These are phyloP conservation scores for Carex arenaria DNA, from an alignment of 202 grass and related monocot genomes.

Conservation along the genomic window DNA sequence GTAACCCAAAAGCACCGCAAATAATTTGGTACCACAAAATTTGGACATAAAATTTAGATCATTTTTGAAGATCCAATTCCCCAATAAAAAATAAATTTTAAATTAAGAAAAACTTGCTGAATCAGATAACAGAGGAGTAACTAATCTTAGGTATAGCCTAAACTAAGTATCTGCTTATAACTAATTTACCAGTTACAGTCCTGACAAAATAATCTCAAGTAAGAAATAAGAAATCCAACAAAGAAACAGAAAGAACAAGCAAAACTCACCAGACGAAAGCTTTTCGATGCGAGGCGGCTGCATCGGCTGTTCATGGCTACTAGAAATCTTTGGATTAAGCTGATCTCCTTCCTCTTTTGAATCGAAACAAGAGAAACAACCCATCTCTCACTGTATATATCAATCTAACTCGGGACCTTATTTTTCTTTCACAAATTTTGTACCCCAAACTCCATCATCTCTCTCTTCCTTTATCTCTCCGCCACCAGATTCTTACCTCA, in stretches of 20 bases:
- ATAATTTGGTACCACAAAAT: not conserved
- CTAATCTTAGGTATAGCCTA: not conserved
- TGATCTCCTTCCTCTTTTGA: slow-evolving; percentile 42
- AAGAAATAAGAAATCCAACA: not conserved
- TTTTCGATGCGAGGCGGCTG: slow-evolving; percentile 52
- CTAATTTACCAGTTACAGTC: not conserved
- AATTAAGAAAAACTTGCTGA: not conserved
- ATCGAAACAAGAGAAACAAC: slow-evolving; percentile 90
- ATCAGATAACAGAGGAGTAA: not conserved
- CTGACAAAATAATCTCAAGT: not conserved
- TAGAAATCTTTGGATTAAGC: slow-evolving; percentile 46
- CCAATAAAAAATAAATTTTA: not conserved
- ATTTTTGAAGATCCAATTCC: not conserved
- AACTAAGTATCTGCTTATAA: not conserved
- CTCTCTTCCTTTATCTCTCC: not conserved
- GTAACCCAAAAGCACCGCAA: not conserved
- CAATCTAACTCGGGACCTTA: not conserved
- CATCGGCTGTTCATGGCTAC: slow-evolving; percentile 60
- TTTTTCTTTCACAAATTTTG: not conserved
- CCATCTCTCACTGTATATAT: slow-evolving; percentile 32
- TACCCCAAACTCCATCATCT: not conserved
- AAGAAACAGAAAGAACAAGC: not conserved
- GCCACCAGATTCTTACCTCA: slow-evolving; percentile 15
- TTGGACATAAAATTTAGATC: not conserved
- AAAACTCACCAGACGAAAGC: slow-evolving; percentile 51